Base-by-base conservation (phyloP, 2,329 filamentous ascomycete genomes). In the Periconia sp. region DNA sequence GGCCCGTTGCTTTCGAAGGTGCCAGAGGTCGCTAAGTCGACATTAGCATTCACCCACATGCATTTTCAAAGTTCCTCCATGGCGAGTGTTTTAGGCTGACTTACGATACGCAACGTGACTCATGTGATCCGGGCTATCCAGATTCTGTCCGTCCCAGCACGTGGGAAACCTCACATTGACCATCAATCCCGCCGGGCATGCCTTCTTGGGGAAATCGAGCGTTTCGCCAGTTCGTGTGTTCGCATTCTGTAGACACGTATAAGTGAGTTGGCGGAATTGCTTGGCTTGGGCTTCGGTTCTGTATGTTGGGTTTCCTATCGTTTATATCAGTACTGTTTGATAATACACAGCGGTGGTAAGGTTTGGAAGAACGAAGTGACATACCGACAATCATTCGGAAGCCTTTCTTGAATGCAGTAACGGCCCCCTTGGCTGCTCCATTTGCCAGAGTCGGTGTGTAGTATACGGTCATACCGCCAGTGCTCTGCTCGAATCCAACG, bases 101-200 rank as follows among this genome's bases (percentile, higher is more conserved):
- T 37, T 33, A 41, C 47, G 56, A 55, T 25, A 72, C 61, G 52
- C 57, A 12, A 74, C 68, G 54, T 74, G 82, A 51, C 72, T 73
- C 69, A 75, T 77, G 72, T 84, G 81, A 64, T 84, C 75, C 1
- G 59, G 39, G 11, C 75, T 76, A 55, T 80, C 78, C 3, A 73
- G 36, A 57, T 76, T 75, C 51, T 65, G 66, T 41, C 74, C 74
- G 47, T 77, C 73, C 74, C 74, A 77, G 64, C 74, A 57, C 6
- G 51, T 58, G 1, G 53, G 51, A 21, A 58, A 58, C n/a, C 73
- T 67, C 42, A 71, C 68, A 32, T 72, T 68, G 2, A 69, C 68
- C 68, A 74, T 74, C 54, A 75, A 70, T 15, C 73, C 72, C 5
- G 65, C 72, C 4, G 51, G 52, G 52, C 73, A 74, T 3, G 63